These are phyloP conservation scores for Paracamarosporium sp. DNA, from an alignment of 2,329 filamentous ascomycete species.

Conservation along the genomic window DNA sequence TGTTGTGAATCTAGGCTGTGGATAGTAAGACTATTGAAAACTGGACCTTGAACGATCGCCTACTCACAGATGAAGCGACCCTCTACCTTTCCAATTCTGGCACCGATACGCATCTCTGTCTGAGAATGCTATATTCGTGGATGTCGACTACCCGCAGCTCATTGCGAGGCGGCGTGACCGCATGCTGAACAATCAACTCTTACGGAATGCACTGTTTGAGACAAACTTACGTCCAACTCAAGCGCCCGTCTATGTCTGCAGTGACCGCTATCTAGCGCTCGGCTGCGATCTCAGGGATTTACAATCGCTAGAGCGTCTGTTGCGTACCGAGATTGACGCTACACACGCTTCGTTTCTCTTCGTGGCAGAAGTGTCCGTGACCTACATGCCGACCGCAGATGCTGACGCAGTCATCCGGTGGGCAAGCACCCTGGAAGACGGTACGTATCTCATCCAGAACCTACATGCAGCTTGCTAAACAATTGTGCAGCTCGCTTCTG, in stretches of 20 bases:
- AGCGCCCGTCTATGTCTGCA: constrained; percentile 48
- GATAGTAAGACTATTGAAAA: constrained; percentile 69
- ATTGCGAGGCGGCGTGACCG: constrained; percentile 76
- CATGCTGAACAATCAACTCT: constrained; percentile 63
- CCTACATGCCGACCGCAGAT: constrained; percentile 80
- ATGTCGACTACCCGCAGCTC: constrained; percentile 84
- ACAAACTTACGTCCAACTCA: constrained; percentile 35
- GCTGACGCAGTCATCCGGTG: constrained; percentile 79
- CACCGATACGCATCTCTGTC: constrained; percentile 68
- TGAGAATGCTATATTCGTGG: constrained; percentile 71
- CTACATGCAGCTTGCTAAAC: constrained; percentile 8
- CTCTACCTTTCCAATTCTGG: constrained; percentile 84
- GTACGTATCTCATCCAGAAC: constrained; percentile 52
- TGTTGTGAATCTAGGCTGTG: constrained; percentile 85
- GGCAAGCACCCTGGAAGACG: constrained; percentile 73
- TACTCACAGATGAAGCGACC: constrained; percentile 67
- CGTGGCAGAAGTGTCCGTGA: constrained; percentile 87
- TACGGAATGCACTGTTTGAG: constrained; percentile 44
- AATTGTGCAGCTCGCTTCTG: constrained; percentile 74
- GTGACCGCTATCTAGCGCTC: constrained; percentile 76
- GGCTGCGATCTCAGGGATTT: constrained; percentile 82
- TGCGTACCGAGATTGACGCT: constrained; percentile 66
- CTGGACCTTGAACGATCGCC: neutral
- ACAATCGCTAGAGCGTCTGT: constrained; percentile 62
- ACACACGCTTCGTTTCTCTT: constrained; percentile 73